These are phyloP conservation scores for Ceriops zippeliana DNA, from an alignment of 345 rosid genomes.

Conservation along the genomic window DNA sequence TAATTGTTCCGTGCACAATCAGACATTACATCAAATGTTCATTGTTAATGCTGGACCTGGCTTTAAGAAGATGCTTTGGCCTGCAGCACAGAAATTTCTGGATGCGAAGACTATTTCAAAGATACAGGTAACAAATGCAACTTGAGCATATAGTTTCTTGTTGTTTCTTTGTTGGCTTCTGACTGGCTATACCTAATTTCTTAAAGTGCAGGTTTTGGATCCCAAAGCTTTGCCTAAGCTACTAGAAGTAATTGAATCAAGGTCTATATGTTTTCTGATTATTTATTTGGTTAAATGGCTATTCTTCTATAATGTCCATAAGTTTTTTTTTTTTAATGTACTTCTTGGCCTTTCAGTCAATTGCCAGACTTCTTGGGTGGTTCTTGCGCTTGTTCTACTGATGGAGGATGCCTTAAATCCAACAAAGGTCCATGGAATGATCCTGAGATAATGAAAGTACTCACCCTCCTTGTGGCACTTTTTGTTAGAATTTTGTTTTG, in stretches of 20 bases:
- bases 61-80: slow-evolving; percentile 97
- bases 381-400: slow-evolving; percentile 69
- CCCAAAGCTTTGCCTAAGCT: slow-evolving; percentile 65
- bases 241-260: slow-evolving; percentile 73
- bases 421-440: slow-evolving; percentile 97
- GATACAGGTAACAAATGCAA: slow-evolving; percentile 58
- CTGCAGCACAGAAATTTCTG: slow-evolving; percentile 93
- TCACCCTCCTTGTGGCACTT: slow-evolving; percentile 6
- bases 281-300: neutral
- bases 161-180: slow-evolving; percentile 9
- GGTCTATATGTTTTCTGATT: slow-evolving; percentile 41
- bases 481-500: slow-evolving; percentile 3
- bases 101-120: slow-evolving; percentile 79
- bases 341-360: slow-evolving; percentile 52
- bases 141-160: slow-evolving; percentile 18
- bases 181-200: slow-evolving; percentile 12
- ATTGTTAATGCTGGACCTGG: slow-evolving; percentile 94
- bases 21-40: slow-evolving; percentile 89
- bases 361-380: slow-evolving; percentile 96
- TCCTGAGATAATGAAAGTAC: slow-evolving; percentile 85
- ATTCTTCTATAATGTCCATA: too few relatives aligned
- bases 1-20: slow-evolving; percentile 23
- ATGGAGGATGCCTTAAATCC: slow-evolving; percentile 92
- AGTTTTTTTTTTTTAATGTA: neutral
- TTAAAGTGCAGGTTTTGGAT: slow-evolving; percentile 70